Evolutionary conservation across 345 rosid genomes (phyloP).

Genomic region (Populus davidiana): DNA sequence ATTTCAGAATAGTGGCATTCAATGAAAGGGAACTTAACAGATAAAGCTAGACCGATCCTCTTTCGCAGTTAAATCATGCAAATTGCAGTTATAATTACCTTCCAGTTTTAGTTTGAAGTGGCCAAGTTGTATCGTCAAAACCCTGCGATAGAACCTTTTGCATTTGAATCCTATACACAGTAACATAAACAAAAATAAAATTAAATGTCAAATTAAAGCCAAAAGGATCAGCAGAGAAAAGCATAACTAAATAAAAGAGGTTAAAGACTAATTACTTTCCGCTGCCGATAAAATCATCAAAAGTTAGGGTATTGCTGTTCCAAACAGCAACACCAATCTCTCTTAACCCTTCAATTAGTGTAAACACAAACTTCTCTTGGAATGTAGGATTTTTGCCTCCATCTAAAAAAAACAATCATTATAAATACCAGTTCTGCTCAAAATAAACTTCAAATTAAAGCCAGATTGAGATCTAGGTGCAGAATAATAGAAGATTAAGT

Average conservation of each 20-base stretch:
- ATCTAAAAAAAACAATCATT: slow-evolving; percentile 35
- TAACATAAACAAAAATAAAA: slow-evolving; percentile 12
- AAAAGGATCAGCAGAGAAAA: neutral
- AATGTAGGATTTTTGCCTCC: slow-evolving; percentile 80
- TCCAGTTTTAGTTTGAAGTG: slow-evolving; percentile 74
- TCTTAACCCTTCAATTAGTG: slow-evolving; percentile 75
- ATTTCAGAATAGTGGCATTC: neutral
- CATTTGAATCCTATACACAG: slow-evolving; percentile 60
- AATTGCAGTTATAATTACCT: slow-evolving; percentile 38
- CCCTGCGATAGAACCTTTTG: slow-evolving; percentile 73
- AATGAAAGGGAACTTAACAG: neutral
- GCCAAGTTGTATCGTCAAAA: slow-evolving; percentile 71
- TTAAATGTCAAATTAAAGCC: neutral
- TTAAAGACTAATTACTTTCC: slow-evolving; percentile 57
- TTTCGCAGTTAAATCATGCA: neutral
- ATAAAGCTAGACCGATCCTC: neutral
- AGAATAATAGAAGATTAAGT: neutral
- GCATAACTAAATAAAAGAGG: neutral
- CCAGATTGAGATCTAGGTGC: neutral
- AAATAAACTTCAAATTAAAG: neutral
- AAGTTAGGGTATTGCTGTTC: slow-evolving; percentile 62
- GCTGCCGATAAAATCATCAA: slow-evolving; percentile 76
- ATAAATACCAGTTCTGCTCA: neutral
- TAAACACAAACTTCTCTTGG: slow-evolving; percentile 80
- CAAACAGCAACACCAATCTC: slow-evolving; percentile 54